A percentile compares a stretch with the other conserved stretches of the same genome.
Evolutionary conservation across 768 basidiomycete genomes (phyloP).

Genomic region (Cantharellus anzutake): DNA sequence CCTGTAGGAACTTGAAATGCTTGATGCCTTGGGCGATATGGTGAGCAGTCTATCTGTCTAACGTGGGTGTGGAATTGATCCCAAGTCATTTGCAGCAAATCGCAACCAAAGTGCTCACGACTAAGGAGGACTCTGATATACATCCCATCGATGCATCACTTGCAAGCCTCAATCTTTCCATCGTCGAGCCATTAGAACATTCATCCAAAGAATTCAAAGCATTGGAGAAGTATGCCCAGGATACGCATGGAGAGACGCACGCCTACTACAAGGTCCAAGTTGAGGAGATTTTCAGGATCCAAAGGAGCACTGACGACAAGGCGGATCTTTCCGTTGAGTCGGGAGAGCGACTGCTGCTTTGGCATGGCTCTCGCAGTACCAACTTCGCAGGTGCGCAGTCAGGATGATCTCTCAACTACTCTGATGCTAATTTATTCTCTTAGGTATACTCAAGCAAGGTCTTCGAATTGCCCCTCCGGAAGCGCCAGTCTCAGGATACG

Average conservation of each 20-base stretch:
- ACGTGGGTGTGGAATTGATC: neutral
- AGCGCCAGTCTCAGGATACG: conserved; percentile 15
- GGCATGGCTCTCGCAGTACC: conserved; percentile 45
- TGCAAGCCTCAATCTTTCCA: conserved; percentile 30
- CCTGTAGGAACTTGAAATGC: conserved; percentile 36
- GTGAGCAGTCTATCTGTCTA: conserved; percentile 13
- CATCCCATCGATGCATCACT: conserved; percentile 41
- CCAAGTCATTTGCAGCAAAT: conserved; percentile 24
- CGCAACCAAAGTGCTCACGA: conserved; percentile 34
- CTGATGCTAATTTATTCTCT: neutral
- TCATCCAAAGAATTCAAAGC: conserved; percentile 28
- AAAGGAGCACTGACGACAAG: conserved; percentile 26
- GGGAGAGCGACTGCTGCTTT: conserved; percentile 36
- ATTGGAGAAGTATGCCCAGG: conserved; percentile 28
- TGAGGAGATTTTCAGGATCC: conserved; percentile 32
- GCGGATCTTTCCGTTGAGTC: conserved; percentile 14
- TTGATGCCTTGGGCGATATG: conserved; percentile 48
- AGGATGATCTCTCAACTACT: neutral
- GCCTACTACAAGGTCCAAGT: conserved; percentile 25
- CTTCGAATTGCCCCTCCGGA: conserved; percentile 47
- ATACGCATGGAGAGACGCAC: conserved; percentile 41
- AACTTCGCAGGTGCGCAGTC: conserved; percentile 28
- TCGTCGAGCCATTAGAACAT: conserved; percentile 28
- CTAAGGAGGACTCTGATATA: conserved; percentile 23
- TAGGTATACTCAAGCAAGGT: conserved; percentile 42